Evolutionary conservation across 1,284 basidiomycete species (phyloP), one percentile per base, ranked within the genome.

Genomic region (Naganishia sp.): DNA sequence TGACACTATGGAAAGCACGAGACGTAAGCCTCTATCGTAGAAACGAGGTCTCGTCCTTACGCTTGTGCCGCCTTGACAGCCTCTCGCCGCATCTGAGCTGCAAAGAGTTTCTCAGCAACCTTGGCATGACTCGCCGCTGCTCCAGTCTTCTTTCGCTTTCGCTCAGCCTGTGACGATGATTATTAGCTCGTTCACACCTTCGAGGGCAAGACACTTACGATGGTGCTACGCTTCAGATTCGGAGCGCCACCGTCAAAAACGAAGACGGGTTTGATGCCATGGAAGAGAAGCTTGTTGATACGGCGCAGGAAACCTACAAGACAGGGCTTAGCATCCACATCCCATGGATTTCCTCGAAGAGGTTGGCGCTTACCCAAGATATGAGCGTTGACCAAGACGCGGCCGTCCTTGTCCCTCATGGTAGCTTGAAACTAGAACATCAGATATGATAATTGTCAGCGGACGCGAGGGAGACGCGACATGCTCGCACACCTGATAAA

Each of bases 201-300:
- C 21, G 10, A 5, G 31, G 46, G 35, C 21, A 43, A 6, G 18
- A 46, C 32, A 31, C 88, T 67, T 71, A 93, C 93, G 70, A 97
- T 88, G 1, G 94, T 97, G 55, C 84, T 83, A 73, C 88, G 85
- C 82, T 98, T 98, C 72, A 98, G 79, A 3, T 82, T 85, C 1
- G 94, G 94, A 0, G 94, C 94, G 31, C 92, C 94, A 41, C 94
- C 94, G 78, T 98, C 94, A 74, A 98, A 98, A 9, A 98, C 93
- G 74, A 98, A 98, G 28, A 98, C 93, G 0, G 94, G 94, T 76
- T 91, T 94, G 76, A 97, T 94, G 15, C 94, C 94, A 75, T 96
- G 94, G 80, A 94, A 98, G 54, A 99, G 80, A 18, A 99, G 84
- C 79, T 98, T 98, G 79, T 89, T 88, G 67, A 99, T 97, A 4